Base-by-base conservation (phyloP, 352 stramenopile species). In the Pythium phragmitis region DNA sequence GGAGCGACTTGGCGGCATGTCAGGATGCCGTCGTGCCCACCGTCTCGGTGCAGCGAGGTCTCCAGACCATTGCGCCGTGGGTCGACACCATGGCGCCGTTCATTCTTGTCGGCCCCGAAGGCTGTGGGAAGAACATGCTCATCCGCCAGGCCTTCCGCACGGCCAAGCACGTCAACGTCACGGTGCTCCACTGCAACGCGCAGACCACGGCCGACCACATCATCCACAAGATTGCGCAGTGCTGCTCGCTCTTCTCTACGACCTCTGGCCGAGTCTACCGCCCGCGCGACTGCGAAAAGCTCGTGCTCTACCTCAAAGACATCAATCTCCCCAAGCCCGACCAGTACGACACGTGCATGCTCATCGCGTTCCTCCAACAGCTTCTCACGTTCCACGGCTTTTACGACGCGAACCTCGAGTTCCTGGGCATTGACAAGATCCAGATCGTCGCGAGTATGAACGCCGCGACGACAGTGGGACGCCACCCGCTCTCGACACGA, bases 341-440 rank as follows among this genome's bases (percentile, higher is more conserved):
- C 61, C 83, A 94, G 70, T 98, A 98, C 70, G 89, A 97, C 63
- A 98, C 96, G 46, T 98, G 95, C 71, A 97, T 98, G 88, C 80
- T 98, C 21, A 97, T 98, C 28, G 92, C 94, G 5, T 98, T 98
- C 70, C 75, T 98, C 3, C 96, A 98, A 72, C 95, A 98, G 69
- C 69, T 98, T 21, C 77, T 98, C 57, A 98, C 95, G 0, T 97
- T 98, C 65, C 86, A 94, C 23, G 96, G 96, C n/a, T 98, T 98
- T 64, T 99, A 98, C 74, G 91, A 98, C 62, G 85, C 92, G 19
- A 79, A 95, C 45, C 70, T 98, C 21, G 93, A 98, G 74, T 98
- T 98, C 63, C 72, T 98, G 21, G 81, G 88, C 17, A 75, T 98
- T 12, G 92, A 98, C 54, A 90, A 91, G 37, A 88, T 98, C 37